Conservation (phyloP, 345 rosid species). For the Lenwebbia sp. region DNA sequence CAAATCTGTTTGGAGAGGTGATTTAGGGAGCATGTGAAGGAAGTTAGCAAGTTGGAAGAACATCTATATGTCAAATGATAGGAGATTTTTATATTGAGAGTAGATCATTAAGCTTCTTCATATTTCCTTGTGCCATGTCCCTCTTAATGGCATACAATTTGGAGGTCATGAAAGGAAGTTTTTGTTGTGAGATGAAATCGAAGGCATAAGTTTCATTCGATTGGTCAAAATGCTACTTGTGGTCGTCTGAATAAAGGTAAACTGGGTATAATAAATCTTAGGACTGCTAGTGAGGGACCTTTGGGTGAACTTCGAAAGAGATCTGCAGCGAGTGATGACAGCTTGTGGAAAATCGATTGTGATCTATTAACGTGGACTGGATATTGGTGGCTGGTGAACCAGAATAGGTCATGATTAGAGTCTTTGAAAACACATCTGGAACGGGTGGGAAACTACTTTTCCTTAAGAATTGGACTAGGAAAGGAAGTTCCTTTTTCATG, state of each 20-base stretch:
- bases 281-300: not conserved
- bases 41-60: not conserved
- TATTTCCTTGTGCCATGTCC: not conserved
- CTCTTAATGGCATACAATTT: not conserved
- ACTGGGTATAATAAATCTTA: not conserved
- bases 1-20: not conserved
- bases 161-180: not conserved
- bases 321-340: not conserved
- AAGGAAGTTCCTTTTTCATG: not conserved
- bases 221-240: not conserved
- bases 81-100: not conserved
- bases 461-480: not conserved
- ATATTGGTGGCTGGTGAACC: not conserved
- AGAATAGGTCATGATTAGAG: not conserved
- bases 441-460: not conserved
- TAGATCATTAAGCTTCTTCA: not conserved
- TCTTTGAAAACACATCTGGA: not conserved
- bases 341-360: not conserved
- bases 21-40: not conserved
- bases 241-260: not conserved
- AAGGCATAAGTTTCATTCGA: not conserved
- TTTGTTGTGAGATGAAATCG: not conserved
- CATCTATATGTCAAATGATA: not conserved
- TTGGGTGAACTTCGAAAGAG: not conserved
- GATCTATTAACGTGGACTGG: not conserved